Conservation (phyloP, 441 rosid species). For the Syzygium syzygioides region DNA sequence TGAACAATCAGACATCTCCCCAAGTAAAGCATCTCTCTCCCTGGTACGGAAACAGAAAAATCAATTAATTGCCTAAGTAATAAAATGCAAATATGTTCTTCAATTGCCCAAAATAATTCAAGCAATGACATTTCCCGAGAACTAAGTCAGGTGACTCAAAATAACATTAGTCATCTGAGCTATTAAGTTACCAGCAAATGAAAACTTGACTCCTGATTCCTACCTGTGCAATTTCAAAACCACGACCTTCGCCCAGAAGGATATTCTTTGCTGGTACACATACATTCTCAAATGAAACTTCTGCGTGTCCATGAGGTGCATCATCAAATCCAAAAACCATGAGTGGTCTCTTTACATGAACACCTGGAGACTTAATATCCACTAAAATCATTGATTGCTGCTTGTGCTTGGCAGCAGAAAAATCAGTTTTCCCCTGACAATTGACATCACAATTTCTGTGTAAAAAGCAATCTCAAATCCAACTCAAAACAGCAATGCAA, state of each 20-base stretch:
- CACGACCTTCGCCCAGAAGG: slow-evolving; percentile 94
- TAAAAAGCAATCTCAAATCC: neutral
- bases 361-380: slow-evolving; percentile 72
- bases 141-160: neutral
- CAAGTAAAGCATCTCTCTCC: neutral
- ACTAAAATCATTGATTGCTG: slow-evolving; percentile 98
- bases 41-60: neutral
- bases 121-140: neutral
- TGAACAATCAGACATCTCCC: neutral
- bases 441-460: neutral
- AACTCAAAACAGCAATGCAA: neutral
- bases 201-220: neutral
- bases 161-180: neutral
- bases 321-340: slow-evolving; percentile 90
- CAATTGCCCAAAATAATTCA: neutral
- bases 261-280: slow-evolving; percentile 79
- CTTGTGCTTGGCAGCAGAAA: slow-evolving; percentile 70
- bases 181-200: neutral
- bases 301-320: slow-evolving; percentile 99
- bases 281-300: slow-evolving; percentile 71
- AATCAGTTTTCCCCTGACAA: slow-evolving; percentile 92
- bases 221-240: slow-evolving; percentile 99
- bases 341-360: slow-evolving; percentile 73
- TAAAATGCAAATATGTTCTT: neutral
- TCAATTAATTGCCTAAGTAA: neutral